Base-by-base conservation (phyloP, 495 filamentous ascomycete species). In the Trichodelitschia bisporula region DNA sequence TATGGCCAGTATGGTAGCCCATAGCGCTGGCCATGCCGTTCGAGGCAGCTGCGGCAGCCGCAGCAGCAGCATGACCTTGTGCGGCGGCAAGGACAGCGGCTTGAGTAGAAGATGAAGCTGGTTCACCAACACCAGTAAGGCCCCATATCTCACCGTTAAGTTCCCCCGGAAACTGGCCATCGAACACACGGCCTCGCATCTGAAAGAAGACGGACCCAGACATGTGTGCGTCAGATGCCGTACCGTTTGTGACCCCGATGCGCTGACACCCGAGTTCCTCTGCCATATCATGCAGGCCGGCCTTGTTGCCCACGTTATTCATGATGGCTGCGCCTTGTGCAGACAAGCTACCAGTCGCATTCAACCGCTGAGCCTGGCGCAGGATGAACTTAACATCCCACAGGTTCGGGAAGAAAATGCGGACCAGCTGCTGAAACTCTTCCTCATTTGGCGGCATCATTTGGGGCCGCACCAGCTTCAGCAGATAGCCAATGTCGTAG, bases 371-470 rank as follows among this genome's bases (percentile, higher is more conserved):
- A 34, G 63, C 67, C 12, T 68, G 69, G 38, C 83, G 69, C 45
- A 91, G 92, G 28, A 97, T 67, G 52, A 79, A 91, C 53, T 97
- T 97, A 45, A 95, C 83, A 42, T 97, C 86, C 49, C 84, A 90
- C 0, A 92, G 66, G 4, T 65, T 68, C 0, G 86, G 89, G 53
- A 97, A 97, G 58, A 80, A 95, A 29, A 75, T 74, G 33, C 71
- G 72, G 35, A 93, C 74, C 12, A 77, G 57, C 33, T 67, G 63
- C 44, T 82, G 74, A 48, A 91, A 97, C 30, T 82, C 71, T 25
- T 65, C 62, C 46, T 95, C 86, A 39, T 83, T 77, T 33, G 77
- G 71, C 2, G 86, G 86, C 8, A 97, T 58, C 27, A 69, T 64
- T 15, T 69, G 59, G 52, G 70, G 72, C 19, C 69, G 62, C 51